Evolutionary conservation across 225 moss, liverwort and hornwort genomes (phyloP).

Genomic region (Polytrichum formosum): DNA sequence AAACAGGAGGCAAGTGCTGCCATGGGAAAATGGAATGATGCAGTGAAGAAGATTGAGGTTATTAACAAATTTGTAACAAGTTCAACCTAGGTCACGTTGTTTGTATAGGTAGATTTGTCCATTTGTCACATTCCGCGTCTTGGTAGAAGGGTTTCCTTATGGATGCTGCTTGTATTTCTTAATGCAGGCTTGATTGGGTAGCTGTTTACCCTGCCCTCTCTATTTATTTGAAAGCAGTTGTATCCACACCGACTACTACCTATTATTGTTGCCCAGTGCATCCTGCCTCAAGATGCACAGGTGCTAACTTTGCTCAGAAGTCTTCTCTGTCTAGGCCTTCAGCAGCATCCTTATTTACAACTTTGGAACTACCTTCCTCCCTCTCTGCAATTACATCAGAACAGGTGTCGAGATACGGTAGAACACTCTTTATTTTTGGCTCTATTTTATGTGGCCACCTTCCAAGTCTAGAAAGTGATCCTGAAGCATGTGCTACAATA

Average conservation of each 20-base stretch:
- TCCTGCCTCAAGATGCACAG: not conserved
- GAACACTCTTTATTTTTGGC: too few species aligned
- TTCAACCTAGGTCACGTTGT: not conserved
- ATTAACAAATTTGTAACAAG: not conserved
- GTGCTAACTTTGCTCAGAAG: not conserved
- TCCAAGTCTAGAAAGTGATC: too few species aligned
- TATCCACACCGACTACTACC: not conserved
- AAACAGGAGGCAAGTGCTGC: slow-evolving; percentile 28
- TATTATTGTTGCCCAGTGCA: not conserved
- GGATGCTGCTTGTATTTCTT: slow-evolving; percentile 2
- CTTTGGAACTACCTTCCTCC: too few species aligned
- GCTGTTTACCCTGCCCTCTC: not conserved
- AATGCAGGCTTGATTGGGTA: not conserved
- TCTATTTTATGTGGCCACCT: too few species aligned
- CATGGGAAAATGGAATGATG: slow-evolving; percentile 2
- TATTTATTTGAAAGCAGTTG: slow-evolving; percentile 2
- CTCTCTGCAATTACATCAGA: too few species aligned
- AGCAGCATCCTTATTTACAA: too few species aligned
- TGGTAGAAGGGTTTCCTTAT: not conserved
- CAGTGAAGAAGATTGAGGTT: slow-evolving; percentile 8
- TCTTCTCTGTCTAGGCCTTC: too few species aligned
- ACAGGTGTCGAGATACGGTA: too few species aligned
- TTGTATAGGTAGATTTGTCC: not conserved
- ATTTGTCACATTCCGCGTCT: not conserved
- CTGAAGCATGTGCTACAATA: too few species aligned